Conservation (phyloP, 2,329 filamentous ascomycete species). For the Microdochium paspali region DNA sequence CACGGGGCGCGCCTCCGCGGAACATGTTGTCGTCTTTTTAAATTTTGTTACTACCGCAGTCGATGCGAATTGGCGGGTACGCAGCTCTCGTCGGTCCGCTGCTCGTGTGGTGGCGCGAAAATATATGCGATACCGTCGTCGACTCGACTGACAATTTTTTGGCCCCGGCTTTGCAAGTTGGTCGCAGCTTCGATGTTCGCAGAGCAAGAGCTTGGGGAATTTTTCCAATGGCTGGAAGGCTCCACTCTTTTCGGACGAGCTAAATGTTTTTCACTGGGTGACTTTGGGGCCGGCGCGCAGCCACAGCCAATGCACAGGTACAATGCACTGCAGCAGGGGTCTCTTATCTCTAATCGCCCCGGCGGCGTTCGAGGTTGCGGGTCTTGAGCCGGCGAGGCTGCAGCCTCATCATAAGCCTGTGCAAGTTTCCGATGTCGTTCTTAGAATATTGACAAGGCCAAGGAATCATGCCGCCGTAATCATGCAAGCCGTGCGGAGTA, state of each 20-base stretch:
- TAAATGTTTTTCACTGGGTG: not conserved
- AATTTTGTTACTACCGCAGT: not conserved
- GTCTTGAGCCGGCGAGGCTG: too few species aligned
- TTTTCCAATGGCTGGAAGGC: not conserved
- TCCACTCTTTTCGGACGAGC: not conserved
- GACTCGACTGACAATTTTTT: not conserved
- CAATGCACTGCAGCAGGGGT: not conserved
- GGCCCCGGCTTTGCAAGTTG: not conserved
- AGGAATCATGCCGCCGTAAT: too few species aligned
- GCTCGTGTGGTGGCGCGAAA: not conserved
- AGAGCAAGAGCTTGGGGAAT: not conserved
- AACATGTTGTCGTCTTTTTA: conserved; percentile 12
- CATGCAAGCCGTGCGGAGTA: too few species aligned
- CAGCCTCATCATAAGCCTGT: too few species aligned
- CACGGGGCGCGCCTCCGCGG: conserved; percentile 20
- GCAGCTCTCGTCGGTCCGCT: too few species aligned
- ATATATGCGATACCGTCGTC: not conserved
- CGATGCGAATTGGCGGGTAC: not conserved
- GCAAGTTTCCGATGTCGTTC: too few species aligned
- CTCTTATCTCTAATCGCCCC: not conserved
- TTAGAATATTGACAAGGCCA: too few species aligned
- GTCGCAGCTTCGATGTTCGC: not conserved
- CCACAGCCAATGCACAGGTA: not conserved
- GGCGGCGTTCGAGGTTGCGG: not conserved
- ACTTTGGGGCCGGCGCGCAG: not conserved